Evolutionary conservation across 371 early-diverging fungal species (phyloP).

Genomic region (Batkoa obscura): DNA sequence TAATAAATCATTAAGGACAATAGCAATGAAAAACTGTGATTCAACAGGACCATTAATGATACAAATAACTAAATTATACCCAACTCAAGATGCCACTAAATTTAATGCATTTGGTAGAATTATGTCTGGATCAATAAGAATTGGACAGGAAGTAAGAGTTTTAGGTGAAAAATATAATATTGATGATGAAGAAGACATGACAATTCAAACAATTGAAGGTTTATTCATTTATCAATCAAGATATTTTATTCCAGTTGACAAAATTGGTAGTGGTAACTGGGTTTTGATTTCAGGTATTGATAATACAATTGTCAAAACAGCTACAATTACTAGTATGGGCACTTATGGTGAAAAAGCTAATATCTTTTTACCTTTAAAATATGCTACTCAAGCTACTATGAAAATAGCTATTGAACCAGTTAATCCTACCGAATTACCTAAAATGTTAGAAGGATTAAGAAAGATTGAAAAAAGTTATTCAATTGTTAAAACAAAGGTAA

Average conservation of each 20-base stretch:
- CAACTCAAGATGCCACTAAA: conserved; percentile 55
- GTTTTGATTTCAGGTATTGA: conserved; percentile 84
- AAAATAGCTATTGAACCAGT: conserved; percentile 94
- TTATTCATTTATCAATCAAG: conserved; percentile 68
- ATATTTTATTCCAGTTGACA: conserved; percentile 66
- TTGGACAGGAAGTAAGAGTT: conserved; percentile 67
- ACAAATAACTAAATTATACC: conserved; percentile 74
- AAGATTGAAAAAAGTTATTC: conserved; percentile 90
- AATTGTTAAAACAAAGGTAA: conserved; percentile 66
- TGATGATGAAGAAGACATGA: conserved; percentile 93
- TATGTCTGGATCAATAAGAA: conserved; percentile 66
- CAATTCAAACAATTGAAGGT: conserved; percentile 51
- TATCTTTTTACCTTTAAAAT: conserved; percentile 69
- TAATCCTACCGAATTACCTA: conserved; percentile 92
- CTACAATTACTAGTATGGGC: conserved; percentile 55
- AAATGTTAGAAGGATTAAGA: conserved; percentile 91
- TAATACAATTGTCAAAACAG: conserved; percentile 79
- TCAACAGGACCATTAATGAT: conserved; percentile 85
- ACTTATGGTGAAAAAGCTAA: conserved; percentile 41
- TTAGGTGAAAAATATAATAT: conserved; percentile 78
- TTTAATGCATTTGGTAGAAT: conserved; percentile 88
- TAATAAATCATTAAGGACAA: conserved; percentile 31
- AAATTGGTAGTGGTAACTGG: conserved; percentile 70
- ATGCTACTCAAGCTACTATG: conserved; percentile 64
- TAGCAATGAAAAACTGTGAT: conserved; percentile 64